Conservation (phyloP, 2,329 filamentous ascomycete genomes). For the Amauroascus niger region DNA sequence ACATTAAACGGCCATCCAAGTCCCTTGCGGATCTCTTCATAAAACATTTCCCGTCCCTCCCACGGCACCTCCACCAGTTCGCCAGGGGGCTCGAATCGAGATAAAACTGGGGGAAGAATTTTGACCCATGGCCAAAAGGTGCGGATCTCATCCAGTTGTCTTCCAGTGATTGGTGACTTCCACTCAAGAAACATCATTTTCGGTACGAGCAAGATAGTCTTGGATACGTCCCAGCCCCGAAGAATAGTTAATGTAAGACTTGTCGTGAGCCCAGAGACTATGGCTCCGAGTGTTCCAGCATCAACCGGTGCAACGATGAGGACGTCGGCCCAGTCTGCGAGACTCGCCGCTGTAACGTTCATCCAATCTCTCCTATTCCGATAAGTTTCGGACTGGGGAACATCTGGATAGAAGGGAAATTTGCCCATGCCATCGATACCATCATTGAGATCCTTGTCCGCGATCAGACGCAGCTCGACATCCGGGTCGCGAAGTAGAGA, state of each 20-base stretch:
- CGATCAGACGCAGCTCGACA: constrained; percentile 36
- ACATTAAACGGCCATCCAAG: constrained; percentile 21
- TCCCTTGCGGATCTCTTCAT: constrained; percentile 26
- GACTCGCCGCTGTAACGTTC: constrained; percentile 43
- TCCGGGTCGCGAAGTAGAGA: constrained; percentile 31
- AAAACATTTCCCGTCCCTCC: constrained; percentile 37
- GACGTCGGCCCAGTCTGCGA: constrained; percentile 81
- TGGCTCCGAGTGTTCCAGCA: constrained; percentile 73
- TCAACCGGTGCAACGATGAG: constrained; percentile 77
- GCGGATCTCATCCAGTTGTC: constrained; percentile 73
- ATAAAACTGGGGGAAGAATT: constrained; percentile 70
- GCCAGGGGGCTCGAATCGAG: constrained; percentile 58
- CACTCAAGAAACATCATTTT: constrained; percentile 85
- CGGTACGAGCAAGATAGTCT: constrained; percentile 74
- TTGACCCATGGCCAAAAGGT: constrained; percentile 81
- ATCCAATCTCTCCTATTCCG: constrained; percentile 33
- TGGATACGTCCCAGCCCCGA: constrained; percentile 76
- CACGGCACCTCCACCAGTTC: constrained; percentile 43
- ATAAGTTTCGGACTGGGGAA: constrained; percentile 29
- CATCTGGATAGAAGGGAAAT: constrained; percentile 34
- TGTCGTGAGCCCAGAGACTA: constrained; percentile 75
- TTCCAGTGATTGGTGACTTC: constrained; percentile 80
- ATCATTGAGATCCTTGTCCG: constrained; percentile 25
- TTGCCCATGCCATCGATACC: constrained; percentile 25
- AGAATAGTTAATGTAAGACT: constrained; percentile 72